These are phyloP conservation scores for Actinomortierella wolfii DNA, from an alignment of 371 early-diverging fungal genomes.

Conservation along the genomic window DNA sequence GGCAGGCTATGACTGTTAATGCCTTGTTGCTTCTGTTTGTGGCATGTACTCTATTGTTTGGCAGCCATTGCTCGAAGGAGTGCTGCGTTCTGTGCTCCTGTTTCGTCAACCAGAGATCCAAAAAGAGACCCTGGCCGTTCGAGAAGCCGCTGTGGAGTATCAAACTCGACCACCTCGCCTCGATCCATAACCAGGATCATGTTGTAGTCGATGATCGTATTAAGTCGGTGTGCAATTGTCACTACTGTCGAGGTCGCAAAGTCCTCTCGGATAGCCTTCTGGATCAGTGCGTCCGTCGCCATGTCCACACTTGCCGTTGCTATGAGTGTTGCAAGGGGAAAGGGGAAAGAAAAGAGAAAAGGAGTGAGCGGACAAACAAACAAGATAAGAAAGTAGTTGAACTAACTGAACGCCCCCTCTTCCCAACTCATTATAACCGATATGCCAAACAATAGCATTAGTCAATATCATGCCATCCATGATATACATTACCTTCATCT, in stretches of 20 bases:
- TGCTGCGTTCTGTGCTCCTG: constrained; percentile 53
- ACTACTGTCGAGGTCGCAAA: constrained; percentile 88
- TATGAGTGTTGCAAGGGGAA: neutral
- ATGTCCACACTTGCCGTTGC: constrained; percentile 46
- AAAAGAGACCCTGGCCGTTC: constrained; percentile 64
- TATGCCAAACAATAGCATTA: too few relatives aligned
- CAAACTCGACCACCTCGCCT: constrained; percentile 80
- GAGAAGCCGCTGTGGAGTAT: constrained; percentile 64
- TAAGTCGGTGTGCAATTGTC: constrained; percentile 89
- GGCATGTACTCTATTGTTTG: too few relatives aligned
- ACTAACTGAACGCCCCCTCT: too few relatives aligned
- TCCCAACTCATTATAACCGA: too few relatives aligned
- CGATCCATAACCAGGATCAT: constrained; percentile 80
- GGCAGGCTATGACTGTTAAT: too few relatives aligned
- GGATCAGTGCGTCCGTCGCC: constrained; percentile 44
- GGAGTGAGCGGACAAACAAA: too few relatives aligned
- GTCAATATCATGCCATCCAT: constrained; percentile 26
- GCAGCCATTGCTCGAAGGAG: constrained; percentile 41
- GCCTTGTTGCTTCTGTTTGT: too few relatives aligned
- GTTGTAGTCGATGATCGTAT: constrained; percentile 45
- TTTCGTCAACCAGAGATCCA: constrained; percentile 74
- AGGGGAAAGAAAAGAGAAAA: neutral
- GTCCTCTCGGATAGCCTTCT: constrained; percentile 81
- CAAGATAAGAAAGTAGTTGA: too few relatives aligned
- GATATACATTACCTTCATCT: constrained; percentile 54